phyloP scores from a whole-genome alignment of 495 filamentous ascomycete genomes.

The Penicilliopsis zonata region DNA sequence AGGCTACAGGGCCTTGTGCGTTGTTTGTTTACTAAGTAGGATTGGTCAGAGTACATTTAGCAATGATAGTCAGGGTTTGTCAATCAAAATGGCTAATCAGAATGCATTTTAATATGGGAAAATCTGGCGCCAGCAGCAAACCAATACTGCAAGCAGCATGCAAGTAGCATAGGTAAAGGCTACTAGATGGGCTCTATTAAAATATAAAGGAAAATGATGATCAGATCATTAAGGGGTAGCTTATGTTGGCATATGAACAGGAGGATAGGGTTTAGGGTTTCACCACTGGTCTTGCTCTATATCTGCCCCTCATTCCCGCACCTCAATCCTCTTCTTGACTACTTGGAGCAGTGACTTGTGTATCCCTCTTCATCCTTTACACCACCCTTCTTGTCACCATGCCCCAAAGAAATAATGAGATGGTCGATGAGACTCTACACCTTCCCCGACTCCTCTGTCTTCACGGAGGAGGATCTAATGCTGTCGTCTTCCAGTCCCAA shows the following conservation, averaged over 20 bases:
- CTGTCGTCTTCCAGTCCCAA: conserved; percentile 11
- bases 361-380: not conserved
- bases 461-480: conserved; percentile 13
- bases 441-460: conserved; percentile 15
- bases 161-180: not conserved
- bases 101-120: not conserved
- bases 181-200: not conserved
- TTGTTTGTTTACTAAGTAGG: not conserved
- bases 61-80: not conserved
- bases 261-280: not conserved
- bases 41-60: too few species aligned
- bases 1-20: not conserved
- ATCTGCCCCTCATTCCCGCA: not conserved
- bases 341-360: not conserved
- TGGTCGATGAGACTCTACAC: conserved; percentile 3
- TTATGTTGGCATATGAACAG: not conserved
- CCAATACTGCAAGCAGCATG: not conserved
- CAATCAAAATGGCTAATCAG: not conserved
- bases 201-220: not conserved
- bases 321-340: not conserved
- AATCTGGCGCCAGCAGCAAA: not conserved
- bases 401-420: not conserved
- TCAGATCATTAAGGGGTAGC: not conserved
- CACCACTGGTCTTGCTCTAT: not conserved
- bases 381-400: conserved; percentile 1